Base-by-base conservation (phyloP, 148 eudicot species). In the Chenopodium formosanum region DNA sequence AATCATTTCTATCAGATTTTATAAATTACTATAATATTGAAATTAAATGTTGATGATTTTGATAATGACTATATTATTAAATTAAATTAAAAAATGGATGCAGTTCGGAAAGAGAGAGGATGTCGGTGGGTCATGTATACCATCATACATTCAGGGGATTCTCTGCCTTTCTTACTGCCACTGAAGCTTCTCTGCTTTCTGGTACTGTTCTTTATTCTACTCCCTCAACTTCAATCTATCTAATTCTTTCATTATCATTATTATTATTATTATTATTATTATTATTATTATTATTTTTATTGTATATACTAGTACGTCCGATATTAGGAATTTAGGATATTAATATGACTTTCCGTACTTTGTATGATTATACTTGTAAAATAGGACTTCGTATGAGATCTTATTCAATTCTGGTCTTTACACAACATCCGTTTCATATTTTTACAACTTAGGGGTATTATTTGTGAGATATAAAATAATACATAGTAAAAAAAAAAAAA, bases 61-160 rank as follows among this genome's bases (percentile, higher is more conserved):
- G 19, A 48, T n/a, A 78, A 73, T 47, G 29, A 27, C 29, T 31
- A 31, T 31, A 31, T 31, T 31, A 46, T 0, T 71, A 22, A 40
- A 40, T 40, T 9, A 73, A 50, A 52, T 10, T 1, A 19, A 76
- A 58, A 16, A 58, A 25, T 32, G 11, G 63, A 81, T 86, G 78
- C 87, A 91, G 94, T 46, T 86, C 82, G 75, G 90, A 87, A 27
- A 79, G 78, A 65, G 88, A 81, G 68, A 85, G 92, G 79, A 58
- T 85, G 82, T 64, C 85, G 74, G 77, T 89, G 75, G 79, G 88
- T 13, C 90, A 91, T 74, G 87, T 86, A 20, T 91, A 90, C 77
- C 82, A 79, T 76, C 94, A 91, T 82, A 85, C 91, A 79, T 85
- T 90, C 46, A 89, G 86, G 84, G 94, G 92, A 31, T 91, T 91